Evolutionary conservation across 805 yeast species (phyloP), one percentile per base, ranked within the genome.

Genomic region (Vanderwaltozyma yarrowii): DNA sequence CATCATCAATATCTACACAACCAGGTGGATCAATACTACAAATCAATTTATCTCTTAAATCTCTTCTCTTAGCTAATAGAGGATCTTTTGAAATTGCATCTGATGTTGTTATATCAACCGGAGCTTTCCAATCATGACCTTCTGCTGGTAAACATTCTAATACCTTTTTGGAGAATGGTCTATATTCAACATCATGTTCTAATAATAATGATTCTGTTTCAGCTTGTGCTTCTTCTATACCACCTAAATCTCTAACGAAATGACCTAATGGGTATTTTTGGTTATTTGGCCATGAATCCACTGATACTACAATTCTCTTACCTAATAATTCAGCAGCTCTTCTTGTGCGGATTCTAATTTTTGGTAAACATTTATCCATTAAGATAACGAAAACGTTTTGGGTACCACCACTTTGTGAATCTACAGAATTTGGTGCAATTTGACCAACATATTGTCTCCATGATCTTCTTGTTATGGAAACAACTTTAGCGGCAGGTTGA

Each of bases 1-100:
- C 98, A 66, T 92, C 96, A 66, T 92, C 99, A 52, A 92, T 92
- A 74, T 92, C 99, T 47, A 88, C 96, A 76, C 97, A 89, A 23
- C 82, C 80, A 2, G 96, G 96, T 9, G 99, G 99, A 69, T 92
- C 99, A 50, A 92, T 92, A 18, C 95, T 82, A 59, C 99, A 92
- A 30, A 92, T 84, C 35, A 86, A 67, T 53, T 85, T 78, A 51
- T 89, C 94, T 51, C 98, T 75, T 42, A 88, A 70, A 59, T 92
- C 99, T 36, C 67, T 73, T 61, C 99, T 76, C 49, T 79, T 77
- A 28, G 58, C 53, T 26, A 74, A 51, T 35, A 61, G 50, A 14
- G 72, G 67, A 46, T 68, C 70, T 27, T 70, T 69, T 24, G 73
- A 57, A 30, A 73, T 61, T 9, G 67, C 73, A 45, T 76, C 81